Evolutionary conservation across 305 asterid genomes (phyloP), one percentile per base, ranked within the genome.

Genomic region (Rubia tinctorum): DNA sequence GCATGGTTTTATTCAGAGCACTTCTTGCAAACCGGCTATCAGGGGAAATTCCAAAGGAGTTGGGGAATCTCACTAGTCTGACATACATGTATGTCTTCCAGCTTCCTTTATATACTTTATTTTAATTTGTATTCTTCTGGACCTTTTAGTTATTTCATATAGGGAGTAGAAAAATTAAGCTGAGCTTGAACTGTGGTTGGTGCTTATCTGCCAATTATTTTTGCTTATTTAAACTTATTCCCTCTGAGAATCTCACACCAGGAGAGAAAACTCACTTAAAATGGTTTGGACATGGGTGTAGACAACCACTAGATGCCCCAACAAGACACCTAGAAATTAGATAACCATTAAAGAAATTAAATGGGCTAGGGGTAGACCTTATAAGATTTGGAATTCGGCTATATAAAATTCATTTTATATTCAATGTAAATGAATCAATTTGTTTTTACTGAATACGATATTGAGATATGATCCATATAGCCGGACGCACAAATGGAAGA

Each of bases 11-110:
- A 66, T 59, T 86, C 96, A 94, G 99, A 73, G 89, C 98, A 69
- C 84, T 94, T 72, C 89, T 90, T 77, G 99, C 87, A 71, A 94
- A 94, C 80, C 92, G 89, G 72, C 80, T 94, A 81, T 88, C 98
- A 7, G 99, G 99, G 76, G 84, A 79, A 78, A 88, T 94, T 84
- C 97, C 99, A 9, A 82, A 72, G 80, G 88, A 82, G 49, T 76
- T 94, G 82, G 98, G 89, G 73, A 89, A 84, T 81, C 77, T 94
- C 76, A 79, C 90, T 71, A 87, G 80, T 88, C 99, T 94, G 79
- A 87, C 86, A 20, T 90, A 90, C 85, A 76, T 94, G 99, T 93
- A 91, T 61, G 98, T 80, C 75, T 78, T 75, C 64, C 59, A 42
- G 68, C 55, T 74, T 64, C 55, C 68, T 76, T 69, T 68, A 25